These are phyloP conservation scores for Didymella segeticola DNA, from an alignment of 2,329 filamentous ascomycete species.

Conservation along the genomic window DNA sequence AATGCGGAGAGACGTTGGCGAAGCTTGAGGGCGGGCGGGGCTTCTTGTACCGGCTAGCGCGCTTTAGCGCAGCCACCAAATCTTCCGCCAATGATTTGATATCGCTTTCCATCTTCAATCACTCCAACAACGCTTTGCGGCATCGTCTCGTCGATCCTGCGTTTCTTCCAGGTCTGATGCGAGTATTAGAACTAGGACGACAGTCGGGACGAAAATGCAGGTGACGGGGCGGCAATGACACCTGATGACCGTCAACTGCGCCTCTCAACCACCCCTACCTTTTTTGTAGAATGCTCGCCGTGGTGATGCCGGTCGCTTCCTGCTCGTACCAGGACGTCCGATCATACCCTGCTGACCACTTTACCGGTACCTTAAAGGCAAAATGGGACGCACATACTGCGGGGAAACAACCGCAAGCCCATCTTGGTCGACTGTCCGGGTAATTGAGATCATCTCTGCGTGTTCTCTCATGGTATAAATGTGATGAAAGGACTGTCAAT, in stretches of 20 bases:
- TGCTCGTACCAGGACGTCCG: constrained; percentile 4
- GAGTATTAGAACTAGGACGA: background rate
- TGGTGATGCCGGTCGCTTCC: constrained; percentile 1
- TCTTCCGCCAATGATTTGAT: constrained; percentile 38
- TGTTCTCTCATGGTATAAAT: background rate
- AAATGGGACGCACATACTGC: constrained; percentile 15
- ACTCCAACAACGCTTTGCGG: background rate
- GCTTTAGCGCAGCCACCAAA: constrained; percentile 29
- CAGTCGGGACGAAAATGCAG: background rate
- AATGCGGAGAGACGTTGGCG: constrained; percentile 21
- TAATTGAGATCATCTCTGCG: constrained; percentile 1
- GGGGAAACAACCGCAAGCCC: constrained; percentile 15
- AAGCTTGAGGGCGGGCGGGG: constrained; percentile 8
- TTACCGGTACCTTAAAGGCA: constrained; percentile 6
- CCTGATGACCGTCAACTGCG: background rate
- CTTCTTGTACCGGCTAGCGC: constrained; percentile 9
- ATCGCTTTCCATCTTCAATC: background rate
- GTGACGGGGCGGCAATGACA: background rate
- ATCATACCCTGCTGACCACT: constrained; percentile 2
- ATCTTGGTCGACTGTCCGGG: constrained; percentile 8
- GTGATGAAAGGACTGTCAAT: background rate
- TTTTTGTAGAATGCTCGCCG: background rate
- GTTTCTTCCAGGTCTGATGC: background rate
- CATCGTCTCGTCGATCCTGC: background rate
- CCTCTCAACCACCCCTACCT: background rate